phyloP scores from a whole-genome alignment of 441 rosid genomes.

The Gossypium schwendimanii region DNA sequence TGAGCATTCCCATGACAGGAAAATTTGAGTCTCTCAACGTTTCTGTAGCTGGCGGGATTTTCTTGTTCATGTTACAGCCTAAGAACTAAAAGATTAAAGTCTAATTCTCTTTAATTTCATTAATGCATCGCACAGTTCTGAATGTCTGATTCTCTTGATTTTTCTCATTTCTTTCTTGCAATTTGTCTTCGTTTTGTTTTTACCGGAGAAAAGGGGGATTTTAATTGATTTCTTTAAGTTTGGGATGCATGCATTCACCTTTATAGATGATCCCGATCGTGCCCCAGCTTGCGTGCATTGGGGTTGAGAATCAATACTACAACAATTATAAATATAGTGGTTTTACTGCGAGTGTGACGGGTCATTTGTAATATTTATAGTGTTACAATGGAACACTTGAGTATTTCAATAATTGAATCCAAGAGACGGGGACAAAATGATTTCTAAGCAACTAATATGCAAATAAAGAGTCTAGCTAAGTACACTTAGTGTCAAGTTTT shows the following conservation, averaged over 20 bases:
- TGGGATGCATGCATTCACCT: not conserved
- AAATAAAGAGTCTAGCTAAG: too few relatives aligned
- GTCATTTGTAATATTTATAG: too few relatives aligned
- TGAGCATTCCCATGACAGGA: conserved; percentile 76
- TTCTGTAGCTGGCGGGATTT: conserved; percentile 90
- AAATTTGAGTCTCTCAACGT: conserved; percentile 82
- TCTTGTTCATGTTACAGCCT: conserved; percentile 58
- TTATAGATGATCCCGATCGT: not conserved
- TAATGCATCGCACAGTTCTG: not conserved
- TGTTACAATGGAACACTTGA: too few relatives aligned
- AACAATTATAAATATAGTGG: too few relatives aligned
- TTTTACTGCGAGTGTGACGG: too few relatives aligned
- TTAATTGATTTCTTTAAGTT: not conserved
- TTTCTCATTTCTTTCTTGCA: not conserved
- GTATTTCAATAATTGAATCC: too few relatives aligned
- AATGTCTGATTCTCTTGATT: not conserved
- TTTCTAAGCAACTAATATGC: too few relatives aligned
- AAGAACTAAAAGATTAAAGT: conserved; percentile 12
- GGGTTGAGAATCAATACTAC: too few relatives aligned
- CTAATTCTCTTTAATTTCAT: not conserved
- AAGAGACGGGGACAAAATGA: too few relatives aligned
- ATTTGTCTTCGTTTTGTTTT: not conserved
- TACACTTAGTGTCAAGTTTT: too few relatives aligned
- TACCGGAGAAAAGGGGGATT: not conserved
- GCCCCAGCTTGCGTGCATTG: too few relatives aligned